Evolutionary conservation across 2,329 filamentous ascomycete genomes (phyloP).

Genomic region (Xylariales sp.): DNA sequence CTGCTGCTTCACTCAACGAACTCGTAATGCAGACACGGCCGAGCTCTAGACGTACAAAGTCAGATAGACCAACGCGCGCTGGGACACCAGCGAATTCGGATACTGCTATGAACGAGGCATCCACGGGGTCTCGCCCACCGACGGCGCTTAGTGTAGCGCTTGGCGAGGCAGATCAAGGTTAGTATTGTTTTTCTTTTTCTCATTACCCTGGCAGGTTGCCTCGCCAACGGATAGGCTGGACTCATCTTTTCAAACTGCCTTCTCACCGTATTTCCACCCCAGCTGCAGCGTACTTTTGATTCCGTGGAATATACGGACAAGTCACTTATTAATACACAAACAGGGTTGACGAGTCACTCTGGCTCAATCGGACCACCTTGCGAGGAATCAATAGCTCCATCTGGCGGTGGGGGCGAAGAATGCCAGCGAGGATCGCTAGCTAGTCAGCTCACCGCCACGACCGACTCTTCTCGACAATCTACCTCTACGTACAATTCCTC

Average conservation of each 20-base stretch:
- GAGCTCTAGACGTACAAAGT: constrained; percentile 1
- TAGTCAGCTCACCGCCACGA: constrained; percentile 36
- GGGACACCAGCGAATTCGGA: neutral
- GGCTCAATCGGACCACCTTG: neutral
- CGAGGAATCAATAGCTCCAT: constrained; percentile 25
- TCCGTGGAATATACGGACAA: neutral
- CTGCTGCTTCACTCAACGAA: constrained; percentile 42
- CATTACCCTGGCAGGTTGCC: neutral
- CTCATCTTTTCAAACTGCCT: neutral
- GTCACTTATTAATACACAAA: constrained; percentile 17
- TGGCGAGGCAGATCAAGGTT: constrained; percentile 12
- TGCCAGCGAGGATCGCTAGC: constrained; percentile 35
- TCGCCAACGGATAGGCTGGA: neutral
- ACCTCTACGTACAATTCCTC: constrained; percentile 32
- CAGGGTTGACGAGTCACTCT: constrained; percentile 9
- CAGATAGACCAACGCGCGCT: constrained; percentile 6
- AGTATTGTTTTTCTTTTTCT: constrained; percentile 21
- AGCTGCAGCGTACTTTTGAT: neutral
- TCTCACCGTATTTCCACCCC: neutral
- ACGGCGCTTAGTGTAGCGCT: neutral
- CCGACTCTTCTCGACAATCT: constrained; percentile 38
- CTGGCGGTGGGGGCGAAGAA: constrained; percentile 20
- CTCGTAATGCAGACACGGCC: constrained; percentile 41
- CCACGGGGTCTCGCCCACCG: neutral
- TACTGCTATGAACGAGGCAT: neutral